These are phyloP conservation scores for Alternaria alternata DNA, from an alignment of 2,329 filamentous ascomycete species.

Conservation along the genomic window DNA sequence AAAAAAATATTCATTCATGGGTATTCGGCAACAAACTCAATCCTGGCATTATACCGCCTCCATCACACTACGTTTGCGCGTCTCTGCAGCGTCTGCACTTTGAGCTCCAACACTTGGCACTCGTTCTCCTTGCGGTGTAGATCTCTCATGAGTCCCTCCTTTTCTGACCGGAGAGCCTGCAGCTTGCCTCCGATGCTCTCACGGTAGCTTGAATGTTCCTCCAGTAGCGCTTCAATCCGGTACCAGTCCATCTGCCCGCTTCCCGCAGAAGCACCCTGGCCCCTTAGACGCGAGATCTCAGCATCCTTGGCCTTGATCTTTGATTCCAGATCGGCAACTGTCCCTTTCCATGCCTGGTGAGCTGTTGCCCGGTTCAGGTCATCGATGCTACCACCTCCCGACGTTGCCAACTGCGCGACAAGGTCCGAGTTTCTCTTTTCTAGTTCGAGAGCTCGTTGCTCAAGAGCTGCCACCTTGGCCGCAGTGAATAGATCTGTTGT, in stretches of 20 bases:
- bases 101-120: constrained; percentile 49
- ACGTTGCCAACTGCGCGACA: constrained; percentile 37
- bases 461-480: constrained; percentile 53
- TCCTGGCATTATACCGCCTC: not conserved
- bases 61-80: constrained; percentile 21
- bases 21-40: not conserved
- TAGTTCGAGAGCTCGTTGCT: constrained; percentile 54
- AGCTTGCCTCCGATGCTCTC: constrained; percentile 49
- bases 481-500: constrained; percentile 53
- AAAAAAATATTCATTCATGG: not conserved
- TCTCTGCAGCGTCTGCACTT: constrained; percentile 45
- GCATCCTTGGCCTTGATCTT: constrained; percentile 43
- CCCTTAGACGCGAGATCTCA: constrained; percentile 34
- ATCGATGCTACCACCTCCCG: constrained; percentile 41
- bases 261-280: constrained; percentile 14
- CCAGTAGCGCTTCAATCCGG: constrained; percentile 50
- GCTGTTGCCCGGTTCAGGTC: constrained; percentile 46
- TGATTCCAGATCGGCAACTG: constrained; percentile 39
- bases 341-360: constrained; percentile 49
- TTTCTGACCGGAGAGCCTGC: constrained; percentile 51
- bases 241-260: constrained; percentile 38
- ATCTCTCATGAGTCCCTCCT: constrained; percentile 51
- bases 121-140: constrained; percentile 52
- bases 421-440: constrained; percentile 53
- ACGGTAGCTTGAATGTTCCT: constrained; percentile 51